Base-by-base conservation (phyloP, 495 filamentous ascomycete species). In the Podospora australis region DNA sequence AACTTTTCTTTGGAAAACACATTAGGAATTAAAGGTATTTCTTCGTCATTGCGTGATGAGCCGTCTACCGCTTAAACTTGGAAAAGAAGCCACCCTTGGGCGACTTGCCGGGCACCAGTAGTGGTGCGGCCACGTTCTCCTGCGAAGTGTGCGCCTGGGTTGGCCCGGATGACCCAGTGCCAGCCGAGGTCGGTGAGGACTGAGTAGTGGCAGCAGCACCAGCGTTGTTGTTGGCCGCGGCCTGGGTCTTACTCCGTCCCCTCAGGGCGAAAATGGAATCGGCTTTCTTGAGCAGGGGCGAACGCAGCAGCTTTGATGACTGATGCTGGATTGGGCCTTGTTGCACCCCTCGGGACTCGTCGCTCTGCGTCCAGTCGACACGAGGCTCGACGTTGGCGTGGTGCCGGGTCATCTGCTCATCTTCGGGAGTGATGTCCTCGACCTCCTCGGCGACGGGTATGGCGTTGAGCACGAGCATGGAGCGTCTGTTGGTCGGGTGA, bases 361-460 rank as follows among this genome's bases (percentile, higher is more conserved):
- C 32, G 1, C n/a, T 16, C n/a, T 36, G 32, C n/a, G 32, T 16
- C 70, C 70, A 74, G 52, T 74, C 70, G 39, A 68, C 66, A 24
- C 69, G 66, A 30, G 65, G 64, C 38, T 43, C 40, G 26, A 48
- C 17, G 41, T 24, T 13, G 32, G 39, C 13, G 49, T 38, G 21
- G 40, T 23, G 9, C 28, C 2, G 16, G 25, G 9, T 30, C 8
- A 21, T 61, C 48, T 3, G 54, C 49, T n/a, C n/a, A 9, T 39
- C n/a, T 22, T 46, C 39, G 7, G 35, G 25, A 21, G 46, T 46
- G 14, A 35, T 38, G 44, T 44, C 46, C 5, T 53, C 30, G 11
- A 49, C 34, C 0, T 17, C 32, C 1, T 3, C 32, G 7, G 5
- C n/a, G 32, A 17, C n/a, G n/a, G 19, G 32, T n/a, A 17, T 36